These are phyloP conservation scores for Plasmodium billcollinsi DNA, from an alignment of 169 alveolate genomes.

Conservation along the genomic window DNA sequence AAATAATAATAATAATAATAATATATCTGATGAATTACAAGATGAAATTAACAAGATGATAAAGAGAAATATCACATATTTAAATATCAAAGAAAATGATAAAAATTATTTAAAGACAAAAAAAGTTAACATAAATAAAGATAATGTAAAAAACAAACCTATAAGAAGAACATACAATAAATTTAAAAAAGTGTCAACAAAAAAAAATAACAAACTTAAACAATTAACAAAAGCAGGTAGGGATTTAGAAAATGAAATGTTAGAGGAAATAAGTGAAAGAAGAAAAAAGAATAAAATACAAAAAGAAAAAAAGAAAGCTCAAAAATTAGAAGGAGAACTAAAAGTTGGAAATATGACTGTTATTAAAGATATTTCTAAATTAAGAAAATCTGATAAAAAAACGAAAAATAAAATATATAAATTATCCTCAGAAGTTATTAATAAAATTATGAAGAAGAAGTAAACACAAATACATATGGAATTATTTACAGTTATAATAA, in stretches of 20 bases:
- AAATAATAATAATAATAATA: neutral
- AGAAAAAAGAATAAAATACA: constrained; percentile 74
- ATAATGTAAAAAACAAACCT: constrained; percentile 8
- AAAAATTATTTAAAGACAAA: constrained; percentile 5
- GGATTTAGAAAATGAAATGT: constrained; percentile 47
- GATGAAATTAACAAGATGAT: constrained; percentile 67
- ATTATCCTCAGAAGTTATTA: constrained; percentile 51
- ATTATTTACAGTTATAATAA: no score
- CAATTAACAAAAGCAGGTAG: constrained; percentile 51
- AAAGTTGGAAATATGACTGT: constrained; percentile 77
- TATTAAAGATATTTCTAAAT: constrained; percentile 72
- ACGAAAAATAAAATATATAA: constrained; percentile 53
- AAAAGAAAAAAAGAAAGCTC: constrained; percentile 67
- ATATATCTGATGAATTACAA: constrained; percentile 29
- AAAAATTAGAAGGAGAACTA: constrained; percentile 67
- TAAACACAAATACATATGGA: neutral
- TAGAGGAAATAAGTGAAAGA: constrained; percentile 73
- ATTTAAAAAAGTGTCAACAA: neutral
- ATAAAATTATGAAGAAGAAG: constrained; percentile 56
- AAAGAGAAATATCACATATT: constrained; percentile 44
- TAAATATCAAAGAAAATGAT: constrained; percentile 13
- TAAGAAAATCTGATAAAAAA: constrained; percentile 73
- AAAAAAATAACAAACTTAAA: constrained; percentile 14
- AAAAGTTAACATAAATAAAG: neutral
- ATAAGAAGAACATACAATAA: constrained; percentile 20